Evolutionary conservation across 1,284 basidiomycete species (phyloP), one percentile per base, ranked within the genome.

Genomic region (Cryptococcus deneoformans): DNA sequence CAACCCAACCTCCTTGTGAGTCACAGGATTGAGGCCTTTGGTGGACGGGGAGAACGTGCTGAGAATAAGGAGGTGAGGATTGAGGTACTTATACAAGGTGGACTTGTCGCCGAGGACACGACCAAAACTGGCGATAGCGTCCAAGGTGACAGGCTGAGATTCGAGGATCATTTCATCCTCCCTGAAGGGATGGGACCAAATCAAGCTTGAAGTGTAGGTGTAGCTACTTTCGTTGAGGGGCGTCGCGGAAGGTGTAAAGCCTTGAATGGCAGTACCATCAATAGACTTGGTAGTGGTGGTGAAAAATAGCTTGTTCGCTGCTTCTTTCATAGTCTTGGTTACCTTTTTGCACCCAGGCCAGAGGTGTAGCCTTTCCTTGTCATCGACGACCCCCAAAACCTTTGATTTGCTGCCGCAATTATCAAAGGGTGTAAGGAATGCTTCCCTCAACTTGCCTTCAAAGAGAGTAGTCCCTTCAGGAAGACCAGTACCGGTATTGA

Each of bases 11-110:
- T 40, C 48, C 1, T 50, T 48, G 20, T 51, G 40, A 14, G 53
- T n/a, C 5, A 52, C 14, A 35, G 40, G 56, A 10, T 51, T 53
- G 9, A 47, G 46, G 9, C 12, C 20, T 29, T 24, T 5, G 6
- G 16, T 2, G 5, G 44, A n/a, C 6, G 74, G 69, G 5, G 80
- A 76, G 5, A 81, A 76, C 12, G 87, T 89, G 6, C 87, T 79
- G 35, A 91, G 80, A 3, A 87, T 84, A 45, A 87, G 80, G 14
- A 92, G 69, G 64, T 91, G 85, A 5, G 89, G 88, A 73, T 95
- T 95, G 62, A 97, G 83, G 72, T 95, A 96, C 80, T 98, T 98
- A 83, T 96, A 95, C 54, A 97, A 76, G 43, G 92, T 93, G 35
- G 85, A 85, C 57, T 94, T 85, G 75, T 96, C 87, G 6, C 90